Base-by-base conservation (phyloP, 306 rosid genomes). In the Casuarina glauca region DNA sequence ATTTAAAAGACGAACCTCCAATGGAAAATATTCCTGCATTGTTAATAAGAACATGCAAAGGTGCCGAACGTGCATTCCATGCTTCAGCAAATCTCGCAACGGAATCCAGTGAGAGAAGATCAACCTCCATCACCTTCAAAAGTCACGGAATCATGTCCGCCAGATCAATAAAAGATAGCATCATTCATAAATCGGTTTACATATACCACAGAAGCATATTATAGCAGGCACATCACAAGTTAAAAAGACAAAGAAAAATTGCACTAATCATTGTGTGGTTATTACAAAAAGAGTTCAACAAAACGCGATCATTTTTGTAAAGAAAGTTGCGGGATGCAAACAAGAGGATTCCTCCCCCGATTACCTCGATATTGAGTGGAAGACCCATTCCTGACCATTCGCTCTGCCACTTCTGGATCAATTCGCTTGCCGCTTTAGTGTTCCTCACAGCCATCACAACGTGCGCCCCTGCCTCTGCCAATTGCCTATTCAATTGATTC, bases 401-500 rank as follows among this genome's bases (percentile, higher is more conserved):
- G 57, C 74, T 82, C 87, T 93, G 97, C 99, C 99, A 95, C 72
- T 88, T 87, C 85, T 86, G 96, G 75, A 95, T 93, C 90, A 95
- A 83, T 48, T 90, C 97, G 17, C 76, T 83, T 44, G 97, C 99
- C 12, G 84, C 91, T 69, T 93, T 87, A 11, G 91, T 82, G 77
- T 95, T 95, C 93, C 99, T 95, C 76, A 95, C 99, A 3, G 99
- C 97, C 99, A 95, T 95, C 69, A 95, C 92, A 76, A 95, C 97
- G 85, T 95, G 97, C 15, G 97, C 99, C 67, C 99, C 99, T 6
- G 96, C 73, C 81, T 93, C 90, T 51, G 99, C 99, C 88, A 95
- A 83, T 79, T 95, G 99, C 96, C 99, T 94, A 86, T 72, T 82
- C 53, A 74, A 12, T 46, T 48, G 11, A 48, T 48, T 48, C 51